Conservation (phyloP, 2,329 filamentous ascomycete species). For the Elsinoe arachidis region DNA sequence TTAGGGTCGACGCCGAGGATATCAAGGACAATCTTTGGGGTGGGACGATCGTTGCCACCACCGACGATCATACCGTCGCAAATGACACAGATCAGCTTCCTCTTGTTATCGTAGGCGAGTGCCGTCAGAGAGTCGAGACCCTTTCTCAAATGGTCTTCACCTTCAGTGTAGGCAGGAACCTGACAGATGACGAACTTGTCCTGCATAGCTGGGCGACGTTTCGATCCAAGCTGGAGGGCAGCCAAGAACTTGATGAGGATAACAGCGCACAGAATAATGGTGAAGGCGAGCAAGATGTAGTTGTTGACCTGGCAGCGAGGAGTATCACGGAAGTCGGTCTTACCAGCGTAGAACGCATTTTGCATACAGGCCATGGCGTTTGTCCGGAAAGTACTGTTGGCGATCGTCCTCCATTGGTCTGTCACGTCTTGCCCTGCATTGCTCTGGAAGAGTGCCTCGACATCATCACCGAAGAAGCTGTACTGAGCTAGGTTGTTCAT, state of each 20-base stretch:
- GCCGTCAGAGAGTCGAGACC: slow-evolving; percentile 90
- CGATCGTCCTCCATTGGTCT: slow-evolving; percentile 40
- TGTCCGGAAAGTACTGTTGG: slow-evolving; percentile 40
- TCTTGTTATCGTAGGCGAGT: slow-evolving; percentile 94
- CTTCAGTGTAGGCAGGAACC: slow-evolving; percentile 95
- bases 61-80: slow-evolving; percentile 97
- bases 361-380: slow-evolving; percentile 75
- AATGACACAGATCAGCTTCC: slow-evolving; percentile 91
- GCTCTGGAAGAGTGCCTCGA: slow-evolving; percentile 60
- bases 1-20: slow-evolving; percentile 96
- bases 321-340: slow-evolving; percentile 71
- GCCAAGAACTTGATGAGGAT: slow-evolving; percentile 85
- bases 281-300: slow-evolving; percentile 79
- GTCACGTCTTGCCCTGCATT: slow-evolving; percentile 78
- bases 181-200: slow-evolving; percentile 99
- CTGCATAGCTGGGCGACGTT: slow-evolving; percentile 78
- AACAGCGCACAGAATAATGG: slow-evolving; percentile 71
- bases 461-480: slow-evolving; percentile 60
- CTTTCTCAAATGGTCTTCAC: slow-evolving; percentile 87
- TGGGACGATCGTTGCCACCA: slow-evolving; percentile 90
- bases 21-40: slow-evolving; percentile 93
- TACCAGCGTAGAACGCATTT: slow-evolving; percentile 74
- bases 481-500: slow-evolving; percentile 48
- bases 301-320: slow-evolving; percentile 79
- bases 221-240: slow-evolving; percentile 86